Base-by-base conservation (phyloP, 331 rosid genomes). In the Pyrus hybrid region DNA sequence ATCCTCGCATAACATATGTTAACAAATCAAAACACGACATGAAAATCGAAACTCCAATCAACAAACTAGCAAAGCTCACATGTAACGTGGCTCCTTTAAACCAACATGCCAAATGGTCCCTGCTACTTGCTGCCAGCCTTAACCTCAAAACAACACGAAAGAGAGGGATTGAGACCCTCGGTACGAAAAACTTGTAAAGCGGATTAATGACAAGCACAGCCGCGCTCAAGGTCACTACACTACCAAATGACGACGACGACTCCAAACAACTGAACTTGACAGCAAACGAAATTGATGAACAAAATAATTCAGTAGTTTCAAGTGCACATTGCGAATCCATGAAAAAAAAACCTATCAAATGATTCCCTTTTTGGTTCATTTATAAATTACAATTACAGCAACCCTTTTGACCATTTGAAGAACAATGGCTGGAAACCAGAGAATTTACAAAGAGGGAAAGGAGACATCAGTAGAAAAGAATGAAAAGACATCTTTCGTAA, bases 81-180 rank as follows among this genome's bases (percentile, higher is more conserved):
- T 56, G 86, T 56, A 66, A 71, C 4, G 41, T 67, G 65, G 54
- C 73, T 72, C 77, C 64, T 71, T 77, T 68, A 62, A 73, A 54
- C 35, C 76, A 77, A 71, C 72, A 53, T 60, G 72, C 81, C 26
- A 82, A 80, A 56, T 60, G 32, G 67, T 62, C 85, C 77, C 83
- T 56, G 77, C 81, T 17, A 51, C 10, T 17, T 18, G 20, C 57
- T 6, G 57, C 57, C 9, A 7, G 21, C 57, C 57, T 51, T 51
- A 18, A 51, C 3, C 57, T 51, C 57, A 16, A 51, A 16, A 17
- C 57, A 18, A 51, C 20, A 51, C 21, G 57, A 51, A 17, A 17
- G 57, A 49, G 21, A 6, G 21, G 57, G 57, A 17, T 1, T 6
- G n/a, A 18, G 57, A 51, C 57, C 57, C 21, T 51, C 9, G 57